A percentile compares a stretch with the other conserved stretches of the same genome.
Evolutionary conservation across 2,329 filamentous ascomycete genomes (phyloP).

Genomic region (Diaporthe sp.): DNA sequence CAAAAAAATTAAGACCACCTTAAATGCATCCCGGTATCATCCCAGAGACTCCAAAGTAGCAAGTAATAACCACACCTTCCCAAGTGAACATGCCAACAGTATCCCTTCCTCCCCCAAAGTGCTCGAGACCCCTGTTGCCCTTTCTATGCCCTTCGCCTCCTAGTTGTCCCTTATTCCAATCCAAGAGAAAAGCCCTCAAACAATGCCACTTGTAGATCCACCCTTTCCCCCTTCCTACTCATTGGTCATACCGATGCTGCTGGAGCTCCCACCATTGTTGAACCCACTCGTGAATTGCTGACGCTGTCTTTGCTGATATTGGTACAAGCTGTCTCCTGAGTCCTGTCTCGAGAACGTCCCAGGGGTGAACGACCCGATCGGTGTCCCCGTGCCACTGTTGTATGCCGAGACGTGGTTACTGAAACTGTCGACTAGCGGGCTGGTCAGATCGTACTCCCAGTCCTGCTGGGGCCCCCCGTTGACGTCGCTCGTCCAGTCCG

Average conservation of each 20-base stretch:
- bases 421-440: constrained; percentile 37
- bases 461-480: constrained; percentile 31
- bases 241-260: constrained; percentile 36
- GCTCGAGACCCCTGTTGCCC: constrained; percentile 1
- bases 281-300: constrained; percentile 27
- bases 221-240: constrained; percentile 6
- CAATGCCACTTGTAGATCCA: not conserved
- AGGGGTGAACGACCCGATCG: constrained; percentile 26
- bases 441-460: constrained; percentile 40
- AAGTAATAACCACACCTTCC: not conserved
- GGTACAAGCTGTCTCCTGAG: constrained; percentile 33
- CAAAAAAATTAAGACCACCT: constrained; percentile 16
- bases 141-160: constrained; percentile 20
- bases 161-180: not conserved
- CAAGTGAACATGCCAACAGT: constrained; percentile 19
- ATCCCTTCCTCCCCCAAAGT: not conserved
- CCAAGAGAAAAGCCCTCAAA: constrained; percentile 11
- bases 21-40: constrained; percentile 22
- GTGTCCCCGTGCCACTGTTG: constrained; percentile 39
- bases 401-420: constrained; percentile 35
- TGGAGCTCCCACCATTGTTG: constrained; percentile 24
- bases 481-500: constrained; percentile 34
- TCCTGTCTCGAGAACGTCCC: constrained; percentile 37
- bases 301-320: constrained; percentile 35
- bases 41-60: constrained; percentile 28